phyloP scores from a whole-genome alignment of 306 rosid genomes.

The Cucumis cinereus region DNA sequence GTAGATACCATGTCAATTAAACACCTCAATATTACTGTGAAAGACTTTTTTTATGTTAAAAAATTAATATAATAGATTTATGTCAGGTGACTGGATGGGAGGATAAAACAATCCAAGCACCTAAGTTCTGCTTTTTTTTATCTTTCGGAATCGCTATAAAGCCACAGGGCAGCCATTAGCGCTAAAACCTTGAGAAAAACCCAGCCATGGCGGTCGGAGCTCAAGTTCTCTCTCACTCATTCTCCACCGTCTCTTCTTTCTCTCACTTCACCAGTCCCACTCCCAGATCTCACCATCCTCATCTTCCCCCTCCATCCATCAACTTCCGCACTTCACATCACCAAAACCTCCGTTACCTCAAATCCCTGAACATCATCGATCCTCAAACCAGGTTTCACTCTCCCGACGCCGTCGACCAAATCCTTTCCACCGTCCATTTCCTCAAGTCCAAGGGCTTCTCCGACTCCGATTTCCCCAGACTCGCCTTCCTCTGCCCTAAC shows the following conservation, averaged over 20 bases:
- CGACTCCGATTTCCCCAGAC: constrained; percentile 51
- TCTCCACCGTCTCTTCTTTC: constrained; percentile 6
- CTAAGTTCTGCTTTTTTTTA: too few species aligned
- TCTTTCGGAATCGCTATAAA: too few species aligned
- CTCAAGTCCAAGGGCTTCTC: constrained; percentile 69
- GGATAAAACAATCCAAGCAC: too few species aligned
- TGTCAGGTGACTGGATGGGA: too few species aligned
- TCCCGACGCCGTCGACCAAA: constrained; percentile 42
- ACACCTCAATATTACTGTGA: too few species aligned
- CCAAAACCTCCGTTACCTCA: constrained; percentile 68
- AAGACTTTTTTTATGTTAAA: too few species aligned
- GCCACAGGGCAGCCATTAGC: not conserved
- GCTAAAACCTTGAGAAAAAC: not conserved
- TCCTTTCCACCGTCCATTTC: constrained; percentile 41
- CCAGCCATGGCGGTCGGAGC: constrained; percentile 16
- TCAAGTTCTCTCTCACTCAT: constrained; percentile 1
- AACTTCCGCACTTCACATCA: constrained; percentile 62
- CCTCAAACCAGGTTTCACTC: constrained; percentile 40
- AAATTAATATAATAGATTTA: too few species aligned
- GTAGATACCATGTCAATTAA: too few species aligned
- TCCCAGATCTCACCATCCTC: not conserved
- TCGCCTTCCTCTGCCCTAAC: constrained; percentile 35
- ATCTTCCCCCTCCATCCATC: constrained; percentile 21
- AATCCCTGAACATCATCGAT: constrained; percentile 37
- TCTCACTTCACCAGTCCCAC: not conserved